Base-by-base conservation (phyloP, 768 basidiomycete genomes). In the Rhodotorula toruloides region DNA sequence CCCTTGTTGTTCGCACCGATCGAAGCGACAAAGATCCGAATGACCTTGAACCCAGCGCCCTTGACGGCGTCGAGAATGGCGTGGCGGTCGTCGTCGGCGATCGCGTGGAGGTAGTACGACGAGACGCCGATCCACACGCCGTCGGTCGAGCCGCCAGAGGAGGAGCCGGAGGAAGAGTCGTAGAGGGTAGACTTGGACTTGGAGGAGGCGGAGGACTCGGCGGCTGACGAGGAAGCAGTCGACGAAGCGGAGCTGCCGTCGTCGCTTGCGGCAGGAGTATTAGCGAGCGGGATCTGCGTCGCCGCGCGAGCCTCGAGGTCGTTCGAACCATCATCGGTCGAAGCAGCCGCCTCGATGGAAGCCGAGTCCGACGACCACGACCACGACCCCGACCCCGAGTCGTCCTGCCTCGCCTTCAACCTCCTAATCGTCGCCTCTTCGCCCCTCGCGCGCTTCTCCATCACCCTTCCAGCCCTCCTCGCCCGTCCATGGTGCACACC, bases 61-160 rank as follows among this genome's bases (percentile, higher is more conserved):
- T 70, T 50, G 66, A 75, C 72, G n/a, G 73, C 72, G 50, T 76
- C 71, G 25, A 76, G 70, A 1, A 76, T 68, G 16, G 56, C 62
- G n/a, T 50, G 14, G 1, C 74, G 57, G 22, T 73, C 74, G 39
- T 46, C 32, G 25, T 63, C 57, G 32, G 47, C 36, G 17, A 74
- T 32, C 11, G 74, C 61, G 46, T 66, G 65, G 31, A 76, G 63
- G 66, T 74, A 76, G 68, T 75, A 76, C 11, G 63, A 63, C 29
- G 72, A 73, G n/a, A 70, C 75, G 44, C 75, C 74, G 39, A 55
- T 56, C 55, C 61, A 73, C 44, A 46, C 61, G 48, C 52, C 66
- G 40, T 1, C 46, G 25, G 25, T 17, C 25, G 32, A 19, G 32
- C 22, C 34, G 11, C 10, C 13, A 46, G 44, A 16, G 12, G 13